Evolutionary conservation across 805 yeast genomes (phyloP).

Genomic region (Scheffersomyces lignosus): DNA sequence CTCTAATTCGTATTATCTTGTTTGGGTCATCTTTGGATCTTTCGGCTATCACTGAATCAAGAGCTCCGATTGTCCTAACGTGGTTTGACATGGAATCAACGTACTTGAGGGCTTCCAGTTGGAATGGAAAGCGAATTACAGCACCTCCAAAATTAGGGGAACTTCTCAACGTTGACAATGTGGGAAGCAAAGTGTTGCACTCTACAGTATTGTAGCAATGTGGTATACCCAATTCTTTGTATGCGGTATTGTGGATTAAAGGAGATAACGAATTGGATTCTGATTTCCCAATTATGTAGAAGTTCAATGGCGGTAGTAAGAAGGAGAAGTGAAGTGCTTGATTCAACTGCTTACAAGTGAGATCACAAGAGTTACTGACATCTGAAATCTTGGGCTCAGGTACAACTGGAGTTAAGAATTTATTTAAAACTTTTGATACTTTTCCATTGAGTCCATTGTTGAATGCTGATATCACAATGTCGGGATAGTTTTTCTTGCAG

Average conservation of each 20-base stretch:
- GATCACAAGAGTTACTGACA: no score
- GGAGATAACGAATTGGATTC: slow-evolving; percentile 13
- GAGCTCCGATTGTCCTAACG: slow-evolving; percentile 13
- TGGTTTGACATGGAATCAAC: slow-evolving; percentile 14
- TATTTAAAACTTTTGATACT: slow-evolving; percentile 11
- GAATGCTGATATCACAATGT: slow-evolving; percentile 8
- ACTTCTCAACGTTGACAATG: slow-evolving; percentile 6
- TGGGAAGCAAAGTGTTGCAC: no score
- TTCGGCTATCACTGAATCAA: slow-evolving; percentile 12
- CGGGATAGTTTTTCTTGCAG: slow-evolving; percentile 4
- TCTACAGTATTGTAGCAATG: no score
- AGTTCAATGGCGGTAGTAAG: slow-evolving; percentile 9
- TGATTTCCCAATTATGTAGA: slow-evolving; percentile 12
- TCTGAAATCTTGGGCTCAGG: no score
- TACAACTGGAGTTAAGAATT: slow-evolving; percentile 13
- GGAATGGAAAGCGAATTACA: slow-evolving; percentile 13
- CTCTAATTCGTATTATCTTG: slow-evolving; percentile 9
- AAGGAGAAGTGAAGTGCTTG: slow-evolving; percentile 8
- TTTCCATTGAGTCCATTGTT: slow-evolving; percentile 11
- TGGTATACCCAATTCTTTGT: slow-evolving; percentile 13
- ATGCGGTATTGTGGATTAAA: slow-evolving; percentile 9
- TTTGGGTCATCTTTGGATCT: slow-evolving; percentile 9
- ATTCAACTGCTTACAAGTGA: slow-evolving; percentile 6
- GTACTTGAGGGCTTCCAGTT: slow-evolving; percentile 8
- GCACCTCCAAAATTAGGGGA: slow-evolving; percentile 17